These are phyloP conservation scores for Aschersonia sp. DNA, from an alignment of 2,329 filamentous ascomycete genomes.

Conservation along the genomic window DNA sequence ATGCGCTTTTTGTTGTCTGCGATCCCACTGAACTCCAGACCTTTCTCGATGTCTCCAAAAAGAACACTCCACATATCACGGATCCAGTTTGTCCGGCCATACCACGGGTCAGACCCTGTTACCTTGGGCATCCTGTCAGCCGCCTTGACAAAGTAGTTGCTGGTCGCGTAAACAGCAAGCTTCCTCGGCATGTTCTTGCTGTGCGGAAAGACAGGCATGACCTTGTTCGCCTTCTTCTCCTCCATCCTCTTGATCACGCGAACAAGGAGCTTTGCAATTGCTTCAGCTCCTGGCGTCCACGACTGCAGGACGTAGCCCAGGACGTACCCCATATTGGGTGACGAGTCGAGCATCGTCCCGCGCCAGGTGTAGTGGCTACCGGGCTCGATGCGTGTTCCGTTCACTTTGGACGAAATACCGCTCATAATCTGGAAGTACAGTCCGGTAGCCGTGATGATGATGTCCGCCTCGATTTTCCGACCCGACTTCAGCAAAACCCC, in stretches of 20 bases:
- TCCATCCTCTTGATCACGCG: constrained; percentile 40
- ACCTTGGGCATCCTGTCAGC: constrained; percentile 20
- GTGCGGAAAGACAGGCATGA: constrained; percentile 26
- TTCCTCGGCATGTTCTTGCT: constrained; percentile 10
- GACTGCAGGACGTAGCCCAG: constrained; percentile 51
- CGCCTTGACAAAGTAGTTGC: constrained; percentile 21
- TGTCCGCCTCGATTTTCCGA: constrained; percentile 41
- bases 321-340: constrained; percentile 48
- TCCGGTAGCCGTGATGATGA: constrained; percentile 57
- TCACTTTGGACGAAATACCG: constrained; percentile 35
- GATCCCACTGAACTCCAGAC: constrained; percentile 14
- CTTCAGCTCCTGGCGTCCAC: constrained; percentile 54
- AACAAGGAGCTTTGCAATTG: constrained; percentile 28
- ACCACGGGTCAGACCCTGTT: constrained; percentile 20
- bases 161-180: constrained; percentile 13
- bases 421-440: constrained; percentile 45
- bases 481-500: constrained; percentile 34
- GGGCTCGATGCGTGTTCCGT: constrained; percentile 33
- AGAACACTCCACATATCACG: constrained; percentile 15
- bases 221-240: constrained; percentile 25
- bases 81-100: constrained; percentile 16
- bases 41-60: constrained; percentile 16
- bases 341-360: constrained; percentile 47
- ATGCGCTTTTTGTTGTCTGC: constrained; percentile 17
- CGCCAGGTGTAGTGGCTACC: constrained; percentile 45